Evolutionary conservation across 2,329 filamentous ascomycete species (phyloP).

Genomic region (Sporothrix brasiliensis): DNA sequence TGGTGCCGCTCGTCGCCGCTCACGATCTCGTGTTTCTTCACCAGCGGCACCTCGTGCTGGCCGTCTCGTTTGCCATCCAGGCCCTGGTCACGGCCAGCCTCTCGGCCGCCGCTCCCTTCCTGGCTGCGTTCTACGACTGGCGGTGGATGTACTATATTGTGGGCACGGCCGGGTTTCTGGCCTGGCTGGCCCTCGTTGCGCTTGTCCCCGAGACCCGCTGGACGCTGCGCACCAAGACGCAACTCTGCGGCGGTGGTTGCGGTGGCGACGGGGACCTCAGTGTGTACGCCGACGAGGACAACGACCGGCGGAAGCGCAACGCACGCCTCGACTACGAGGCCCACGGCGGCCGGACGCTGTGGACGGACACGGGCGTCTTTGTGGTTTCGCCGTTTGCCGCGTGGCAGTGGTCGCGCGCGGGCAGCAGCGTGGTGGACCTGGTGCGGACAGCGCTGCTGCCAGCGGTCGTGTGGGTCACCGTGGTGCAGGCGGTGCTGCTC

Average conservation of each 20-base stretch:
- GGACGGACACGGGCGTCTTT: slow-evolving; percentile 42
- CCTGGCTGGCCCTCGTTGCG: slow-evolving; percentile 43
- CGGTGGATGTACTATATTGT: slow-evolving; percentile 45
- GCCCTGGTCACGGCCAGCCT: slow-evolving; percentile 42
- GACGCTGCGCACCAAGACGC: slow-evolving; percentile 39
- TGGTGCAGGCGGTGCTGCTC: slow-evolving; percentile 41
- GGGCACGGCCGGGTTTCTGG: slow-evolving; percentile 40
- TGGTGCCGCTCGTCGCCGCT: slow-evolving; percentile 45
- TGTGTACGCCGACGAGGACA: slow-evolving; percentile 38
- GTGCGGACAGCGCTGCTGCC: slow-evolving; percentile 44
- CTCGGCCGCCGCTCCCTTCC: slow-evolving; percentile 40
- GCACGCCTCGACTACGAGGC: slow-evolving; percentile 27
- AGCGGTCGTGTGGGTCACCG: slow-evolving; percentile 42
- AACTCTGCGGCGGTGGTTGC: slow-evolving; percentile 36
- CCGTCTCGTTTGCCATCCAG: slow-evolving; percentile 40
- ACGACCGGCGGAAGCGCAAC: background rate
- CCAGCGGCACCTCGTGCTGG: slow-evolving; percentile 44
- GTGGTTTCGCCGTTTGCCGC: slow-evolving; percentile 31
- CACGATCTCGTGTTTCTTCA: slow-evolving; percentile 48
- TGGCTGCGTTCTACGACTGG: slow-evolving; percentile 44
- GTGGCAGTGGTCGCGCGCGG: slow-evolving; percentile 40
- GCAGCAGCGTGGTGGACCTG: slow-evolving; percentile 39
- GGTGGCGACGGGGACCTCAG: slow-evolving; percentile 30
- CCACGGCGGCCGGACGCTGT: slow-evolving; percentile 40
- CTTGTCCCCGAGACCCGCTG: slow-evolving; percentile 45